These are phyloP conservation scores for Sophora flavescens DNA, from an alignment of 306 rosid species.

Conservation along the genomic window DNA sequence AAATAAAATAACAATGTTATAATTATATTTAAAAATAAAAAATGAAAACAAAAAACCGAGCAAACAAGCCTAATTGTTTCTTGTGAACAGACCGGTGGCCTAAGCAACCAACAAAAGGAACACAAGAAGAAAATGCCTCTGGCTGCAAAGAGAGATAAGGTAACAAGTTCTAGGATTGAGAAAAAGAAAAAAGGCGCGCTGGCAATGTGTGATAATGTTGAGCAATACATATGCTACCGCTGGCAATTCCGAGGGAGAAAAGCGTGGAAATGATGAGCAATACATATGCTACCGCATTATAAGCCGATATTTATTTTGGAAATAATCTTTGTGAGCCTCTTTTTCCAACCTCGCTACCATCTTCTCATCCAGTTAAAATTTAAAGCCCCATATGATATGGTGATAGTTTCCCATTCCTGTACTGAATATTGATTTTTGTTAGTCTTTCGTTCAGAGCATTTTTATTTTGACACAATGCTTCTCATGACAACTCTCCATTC, in stretches of 20 bases:
- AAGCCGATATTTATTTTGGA: background rate
- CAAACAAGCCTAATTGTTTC: background rate
- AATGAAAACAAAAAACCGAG: background rate
- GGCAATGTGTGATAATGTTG: too few relatives aligned
- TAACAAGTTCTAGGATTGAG: conserved; percentile 54
- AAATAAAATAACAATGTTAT: too few relatives aligned
- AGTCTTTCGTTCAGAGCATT: too few relatives aligned
- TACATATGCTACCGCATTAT: background rate
- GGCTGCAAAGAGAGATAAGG: conserved; percentile 73
- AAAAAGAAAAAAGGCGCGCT: conserved; percentile 63
- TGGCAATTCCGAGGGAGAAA: conserved; percentile 80
- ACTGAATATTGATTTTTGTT: background rate
- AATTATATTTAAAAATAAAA: background rate
- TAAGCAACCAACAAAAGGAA: conserved; percentile 86
- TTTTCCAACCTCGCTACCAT: background rate
- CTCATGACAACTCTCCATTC: too few relatives aligned
- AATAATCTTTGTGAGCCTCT: background rate
- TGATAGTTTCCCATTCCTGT: too few relatives aligned
- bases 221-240: too few relatives aligned
- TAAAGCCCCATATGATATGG: background rate
- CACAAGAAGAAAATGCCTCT: conserved; percentile 82
- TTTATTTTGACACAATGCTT: too few relatives aligned
- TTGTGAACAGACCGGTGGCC: conserved; percentile 77
- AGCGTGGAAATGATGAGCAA: conserved; percentile 66
- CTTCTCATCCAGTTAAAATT: background rate